Conservation (phyloP, 345 rosid genomes). For the Alliaria petiolata region DNA sequence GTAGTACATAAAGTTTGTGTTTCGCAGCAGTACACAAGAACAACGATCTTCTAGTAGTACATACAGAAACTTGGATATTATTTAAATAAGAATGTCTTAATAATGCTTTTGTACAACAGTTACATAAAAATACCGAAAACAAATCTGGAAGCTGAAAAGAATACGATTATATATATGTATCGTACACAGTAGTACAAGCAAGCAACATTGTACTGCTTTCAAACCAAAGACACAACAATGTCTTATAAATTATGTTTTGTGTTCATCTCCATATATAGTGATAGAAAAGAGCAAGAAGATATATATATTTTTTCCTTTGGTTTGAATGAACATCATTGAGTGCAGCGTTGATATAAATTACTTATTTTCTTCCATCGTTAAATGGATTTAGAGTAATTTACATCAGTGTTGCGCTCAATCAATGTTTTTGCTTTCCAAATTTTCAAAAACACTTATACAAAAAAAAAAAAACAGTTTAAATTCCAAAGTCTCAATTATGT, state of each 20-base stretch:
- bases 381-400: constrained; percentile 8
- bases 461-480: neutral
- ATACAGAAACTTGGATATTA: neutral
- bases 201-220: constrained; percentile 25
- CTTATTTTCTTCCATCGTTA: neutral
- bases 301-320: constrained; percentile 15
- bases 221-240: constrained; percentile 7
- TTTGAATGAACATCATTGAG: constrained; percentile 54
- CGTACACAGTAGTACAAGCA: constrained; percentile 17
- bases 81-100: neutral
- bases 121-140: neutral
- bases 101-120: neutral
- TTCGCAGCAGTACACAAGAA: constrained; percentile 1
- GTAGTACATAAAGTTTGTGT: constrained; percentile 8
- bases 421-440: constrained; percentile 14
- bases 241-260: constrained; percentile 10
- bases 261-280: neutral
- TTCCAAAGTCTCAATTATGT: neutral
- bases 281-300: neutral
- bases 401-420: constrained; percentile 21
- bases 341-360: constrained; percentile 60
- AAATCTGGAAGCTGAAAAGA: too few species aligned
- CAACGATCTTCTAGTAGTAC: neutral
- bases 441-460: neutral
- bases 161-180: too few species aligned